These are phyloP conservation scores for Starmerella bombicola DNA, from an alignment of 805 yeast species.

Conservation along the genomic window DNA sequence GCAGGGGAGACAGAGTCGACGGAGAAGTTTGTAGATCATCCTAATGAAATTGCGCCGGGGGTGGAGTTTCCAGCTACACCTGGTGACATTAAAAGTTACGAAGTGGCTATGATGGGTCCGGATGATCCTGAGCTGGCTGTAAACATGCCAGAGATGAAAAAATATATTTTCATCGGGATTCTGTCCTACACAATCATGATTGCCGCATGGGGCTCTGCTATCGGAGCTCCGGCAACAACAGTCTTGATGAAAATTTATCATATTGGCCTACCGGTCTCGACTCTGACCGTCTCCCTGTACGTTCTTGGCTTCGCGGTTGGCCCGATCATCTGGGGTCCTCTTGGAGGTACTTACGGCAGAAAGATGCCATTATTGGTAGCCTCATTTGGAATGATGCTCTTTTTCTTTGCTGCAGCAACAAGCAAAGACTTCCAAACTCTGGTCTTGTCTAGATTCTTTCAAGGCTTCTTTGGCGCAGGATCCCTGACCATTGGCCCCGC, in stretches of 20 bases:
- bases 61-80: constrained; percentile 11
- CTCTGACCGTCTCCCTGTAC: constrained; percentile 64
- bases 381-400: constrained; percentile 43
- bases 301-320: constrained; percentile 93
- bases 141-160: constrained; percentile 51
- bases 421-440: constrained; percentile 68
- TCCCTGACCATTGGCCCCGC: constrained; percentile 78
- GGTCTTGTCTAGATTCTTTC: constrained; percentile 58
- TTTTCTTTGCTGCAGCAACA: constrained; percentile 65
- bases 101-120: constrained; percentile 65
- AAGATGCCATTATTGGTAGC: constrained; percentile 47
- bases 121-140: constrained; percentile 71
- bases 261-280: constrained; percentile 55
- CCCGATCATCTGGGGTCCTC: constrained; percentile 82
- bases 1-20: too few species aligned
- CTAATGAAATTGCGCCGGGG: constrained; percentile 7
- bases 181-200: constrained; percentile 41
- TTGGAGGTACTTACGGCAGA: constrained; percentile 70
- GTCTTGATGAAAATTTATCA: constrained; percentile 41
- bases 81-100: constrained; percentile 31
- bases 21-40: background rate
- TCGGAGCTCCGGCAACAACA: constrained; percentile 52
- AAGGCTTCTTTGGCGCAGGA: constrained; percentile 77
- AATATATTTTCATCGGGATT: constrained; percentile 34
- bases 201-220: constrained; percentile 71